phyloP scores from a whole-genome alignment of 2,329 filamentous ascomycete genomes.

The Chaetomium sp. region DNA sequence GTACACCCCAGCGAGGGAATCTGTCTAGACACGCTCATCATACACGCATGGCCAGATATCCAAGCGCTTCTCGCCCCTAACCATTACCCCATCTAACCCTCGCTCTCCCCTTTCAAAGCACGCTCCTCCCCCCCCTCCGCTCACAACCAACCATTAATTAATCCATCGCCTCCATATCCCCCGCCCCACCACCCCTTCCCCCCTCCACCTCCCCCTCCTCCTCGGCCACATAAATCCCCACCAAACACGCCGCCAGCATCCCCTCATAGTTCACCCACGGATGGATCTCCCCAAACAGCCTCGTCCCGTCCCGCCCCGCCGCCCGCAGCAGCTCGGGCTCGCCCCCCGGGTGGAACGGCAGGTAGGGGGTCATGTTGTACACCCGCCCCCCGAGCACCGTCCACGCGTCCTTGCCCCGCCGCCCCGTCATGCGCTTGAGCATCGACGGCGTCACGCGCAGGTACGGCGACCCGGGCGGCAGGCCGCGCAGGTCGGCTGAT shows the following conservation, averaged over 20 bases:
- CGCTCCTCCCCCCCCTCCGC: neutral
- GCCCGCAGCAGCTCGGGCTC: constrained; percentile 69
- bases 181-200: constrained; percentile 49
- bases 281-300: constrained; percentile 67
- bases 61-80: constrained; percentile 10
- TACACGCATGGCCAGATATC: neutral
- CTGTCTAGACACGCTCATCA: neutral
- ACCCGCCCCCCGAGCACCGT: constrained; percentile 85
- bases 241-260: constrained; percentile 65
- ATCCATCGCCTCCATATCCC: constrained; percentile 57
- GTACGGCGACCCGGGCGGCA: constrained; percentile 55
- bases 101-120: neutral
- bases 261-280: constrained; percentile 74
- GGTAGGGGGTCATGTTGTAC: constrained; percentile 90
- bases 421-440: constrained; percentile 76
- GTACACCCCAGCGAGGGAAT: neutral
- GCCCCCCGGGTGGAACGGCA: constrained; percentile 88
- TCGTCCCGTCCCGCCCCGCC: constrained; percentile 63
- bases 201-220: constrained; percentile 43
- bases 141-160: constrained; percentile 11
- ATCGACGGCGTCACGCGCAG: constrained; percentile 79
- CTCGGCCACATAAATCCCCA: constrained; percentile 66
- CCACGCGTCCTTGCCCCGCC: constrained; percentile 87
- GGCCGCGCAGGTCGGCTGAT: constrained; percentile 66
- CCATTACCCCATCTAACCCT: neutral